Evolutionary conservation across 176 grass and related monocot genomes (phyloP), one percentile per base, ranked within the genome.

Genomic region (Carex kokanica): DNA sequence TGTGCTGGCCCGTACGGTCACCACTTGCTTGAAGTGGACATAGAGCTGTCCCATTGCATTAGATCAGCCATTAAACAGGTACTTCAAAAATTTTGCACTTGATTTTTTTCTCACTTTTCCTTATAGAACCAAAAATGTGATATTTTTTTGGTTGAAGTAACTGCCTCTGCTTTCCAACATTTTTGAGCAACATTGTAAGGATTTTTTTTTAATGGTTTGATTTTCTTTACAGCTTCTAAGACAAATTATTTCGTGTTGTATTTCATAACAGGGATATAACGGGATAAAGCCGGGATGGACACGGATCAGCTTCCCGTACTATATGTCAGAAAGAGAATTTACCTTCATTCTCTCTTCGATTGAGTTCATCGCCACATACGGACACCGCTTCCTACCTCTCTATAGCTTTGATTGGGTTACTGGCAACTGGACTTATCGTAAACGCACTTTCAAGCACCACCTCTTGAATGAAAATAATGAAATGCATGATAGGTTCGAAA

Each of bases 241-340:
- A 60, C 17, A 16, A n/a, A n/a, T 57, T 79, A 80, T 34, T 79
- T 60, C 9, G 20, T 64, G 17, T 64, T 27, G 21, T 81, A 14
- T 45, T 24, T 27, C 32, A 64, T 23, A 64, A 81, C 85, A 97
- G 94, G 92, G 94, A 6, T 92, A 92, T 60, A 91, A 47, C 83
- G 94, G 94, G 53, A 56, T 97, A 32, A 92, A 92, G 79, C 94
- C 91, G 4, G 94, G 94, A 68, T 97, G 94, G 94, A 97, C 94
- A 0, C 88, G 92, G 45, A 8, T 97, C 38, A 94, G 94, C 54
- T 94, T 97, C 64, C 15, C 88, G 21, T 97, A 97, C 80, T 97
- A 97, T 77, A 86, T 88, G 6, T 81, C 86, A 20, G 78, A 84
- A 24, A 88, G 94, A 49, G 94, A 97, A 68, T 94, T 92, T 24